A percentile compares a stretch with the other conserved stretches of the same genome.
Evolutionary conservation across 2,329 filamentous ascomycete genomes (phyloP).

Genomic region (Calonectria naviculata): DNA sequence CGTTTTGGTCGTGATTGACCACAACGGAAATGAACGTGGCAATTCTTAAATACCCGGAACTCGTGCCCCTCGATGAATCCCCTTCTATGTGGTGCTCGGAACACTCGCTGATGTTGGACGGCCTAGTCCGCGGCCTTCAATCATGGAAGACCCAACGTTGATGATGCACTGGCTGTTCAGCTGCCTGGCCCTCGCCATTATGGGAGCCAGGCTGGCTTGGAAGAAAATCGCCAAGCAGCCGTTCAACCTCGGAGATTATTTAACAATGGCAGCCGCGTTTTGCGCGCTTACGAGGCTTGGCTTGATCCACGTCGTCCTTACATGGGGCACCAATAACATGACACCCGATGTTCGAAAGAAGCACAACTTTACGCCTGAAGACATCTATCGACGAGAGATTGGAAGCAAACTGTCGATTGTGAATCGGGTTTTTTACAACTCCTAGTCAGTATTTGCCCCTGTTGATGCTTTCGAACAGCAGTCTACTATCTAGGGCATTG

Average conservation of each 20-base stretch:
- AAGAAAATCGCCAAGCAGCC: conserved; percentile 18
- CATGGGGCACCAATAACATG: conserved; percentile 28
- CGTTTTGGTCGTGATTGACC: neutral
- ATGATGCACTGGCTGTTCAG: conserved; percentile 29
- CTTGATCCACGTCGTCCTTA: conserved; percentile 27
- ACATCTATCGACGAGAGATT: conserved; percentile 18
- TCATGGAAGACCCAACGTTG: conserved; percentile 29
- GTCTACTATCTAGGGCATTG: neutral
- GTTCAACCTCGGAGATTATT: conserved; percentile 22
- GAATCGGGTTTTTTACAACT: conserved; percentile 28
- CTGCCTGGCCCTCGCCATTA: conserved; percentile 12
- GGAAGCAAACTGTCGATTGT: conserved; percentile 26
- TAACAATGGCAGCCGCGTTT: conserved; percentile 23
- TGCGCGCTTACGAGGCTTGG: conserved; percentile 25
- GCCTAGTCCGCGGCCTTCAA: neutral
- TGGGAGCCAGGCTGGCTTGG: conserved; percentile 8
- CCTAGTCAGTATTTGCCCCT: conserved; percentile 15
- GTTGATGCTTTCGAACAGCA: too few species aligned
- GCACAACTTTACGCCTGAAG: conserved; percentile 13
- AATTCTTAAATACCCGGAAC: conserved; percentile 3
- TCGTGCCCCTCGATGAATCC: neutral
- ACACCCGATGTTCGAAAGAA: conserved; percentile 20
- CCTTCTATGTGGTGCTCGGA: neutral
- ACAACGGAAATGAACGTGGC: neutral
- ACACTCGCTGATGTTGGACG: neutral